These are phyloP conservation scores for Dioscorea cayenensis DNA, from an alignment of 116 monocot genomes.

Conservation along the genomic window DNA sequence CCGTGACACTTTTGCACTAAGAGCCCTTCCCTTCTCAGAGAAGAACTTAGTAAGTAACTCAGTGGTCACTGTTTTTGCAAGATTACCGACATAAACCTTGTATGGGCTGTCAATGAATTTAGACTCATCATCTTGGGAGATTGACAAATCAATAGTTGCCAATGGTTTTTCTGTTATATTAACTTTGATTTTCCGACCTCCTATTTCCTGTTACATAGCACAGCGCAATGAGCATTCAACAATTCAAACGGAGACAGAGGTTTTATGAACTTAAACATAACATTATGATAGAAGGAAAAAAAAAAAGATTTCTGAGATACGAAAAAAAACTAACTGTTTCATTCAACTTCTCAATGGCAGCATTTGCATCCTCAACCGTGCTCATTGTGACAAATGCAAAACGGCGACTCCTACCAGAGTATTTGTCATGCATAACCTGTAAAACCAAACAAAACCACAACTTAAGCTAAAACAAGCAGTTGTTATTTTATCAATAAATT, in stretches of 20 bases:
- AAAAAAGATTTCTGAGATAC: background rate
- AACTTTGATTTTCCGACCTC: constrained; percentile 86
- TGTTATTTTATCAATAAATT: background rate
- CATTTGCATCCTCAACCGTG: constrained; percentile 68
- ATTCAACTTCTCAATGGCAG: constrained; percentile 82
- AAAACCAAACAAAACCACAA: background rate
- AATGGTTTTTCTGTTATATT: constrained; percentile 90
- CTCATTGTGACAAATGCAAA: constrained; percentile 95
- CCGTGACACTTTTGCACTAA: constrained; percentile 74
- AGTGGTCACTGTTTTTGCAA: constrained; percentile 80
- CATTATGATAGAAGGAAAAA: background rate
- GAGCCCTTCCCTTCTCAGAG: constrained; percentile 75
- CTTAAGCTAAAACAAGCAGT: background rate
- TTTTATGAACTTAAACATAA: background rate
- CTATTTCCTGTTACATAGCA: constrained; percentile 60
- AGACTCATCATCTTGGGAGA: constrained; percentile 62
- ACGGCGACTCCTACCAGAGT: constrained; percentile 81
- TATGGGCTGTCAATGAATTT: constrained; percentile 79
- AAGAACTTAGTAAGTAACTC: constrained; percentile 70
- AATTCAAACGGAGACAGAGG: background rate
- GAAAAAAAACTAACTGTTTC: constrained; percentile 46
- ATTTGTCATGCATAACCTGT: constrained; percentile 96
- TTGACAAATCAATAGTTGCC: constrained; percentile 28
- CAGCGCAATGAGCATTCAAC: too few relatives aligned
- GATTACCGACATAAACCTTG: constrained; percentile 93